phyloP scores from a whole-genome alignment of 768 basidiomycete species.

The Russula sp. region DNA sequence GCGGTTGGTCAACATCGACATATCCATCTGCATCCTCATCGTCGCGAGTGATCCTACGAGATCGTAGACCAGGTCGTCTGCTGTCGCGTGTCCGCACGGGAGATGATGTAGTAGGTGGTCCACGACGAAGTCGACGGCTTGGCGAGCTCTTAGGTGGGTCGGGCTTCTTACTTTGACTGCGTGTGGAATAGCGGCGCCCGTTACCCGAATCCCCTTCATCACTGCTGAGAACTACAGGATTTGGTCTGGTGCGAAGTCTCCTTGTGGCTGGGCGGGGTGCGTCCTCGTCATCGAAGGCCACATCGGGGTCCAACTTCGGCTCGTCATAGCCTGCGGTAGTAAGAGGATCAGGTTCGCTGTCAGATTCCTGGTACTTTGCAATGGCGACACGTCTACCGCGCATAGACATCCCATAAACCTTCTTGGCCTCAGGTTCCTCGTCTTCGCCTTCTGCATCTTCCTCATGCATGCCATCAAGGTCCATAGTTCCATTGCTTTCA shows the following conservation, averaged over 20 bases:
- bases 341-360: conserved; percentile 29
- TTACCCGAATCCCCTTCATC: conserved; percentile 42
- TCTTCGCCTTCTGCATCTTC: conserved; percentile 32
- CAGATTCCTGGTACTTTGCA: conserved; percentile 37
- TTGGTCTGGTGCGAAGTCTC: conserved; percentile 18
- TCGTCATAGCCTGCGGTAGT: conserved; percentile 14
- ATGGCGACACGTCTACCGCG: conserved; percentile 35
- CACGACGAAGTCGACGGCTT: conserved; percentile 34
- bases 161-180: conserved; percentile 41
- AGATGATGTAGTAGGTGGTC: conserved; percentile 38
- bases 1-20: conserved; percentile 24
- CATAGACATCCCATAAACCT: conserved; percentile 28
- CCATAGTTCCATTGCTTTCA: conserved; percentile 37
- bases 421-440: conserved; percentile 24
- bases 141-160: conserved; percentile 30
- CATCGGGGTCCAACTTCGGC: conserved; percentile 14
- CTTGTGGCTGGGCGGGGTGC: conserved; percentile 30
- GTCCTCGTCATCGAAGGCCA: conserved; percentile 34
- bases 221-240: conserved; percentile 43
- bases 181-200: conserved; percentile 40
- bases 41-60: conserved; percentile 25
- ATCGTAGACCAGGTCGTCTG: conserved; percentile 27
- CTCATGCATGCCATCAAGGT: conserved; percentile 34
- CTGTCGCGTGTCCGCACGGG: conserved; percentile 18
- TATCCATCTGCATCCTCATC: conserved; percentile 32